Conservation (phyloP, 176 grass and related monocot species). For the Raddia guianensis region DNA sequence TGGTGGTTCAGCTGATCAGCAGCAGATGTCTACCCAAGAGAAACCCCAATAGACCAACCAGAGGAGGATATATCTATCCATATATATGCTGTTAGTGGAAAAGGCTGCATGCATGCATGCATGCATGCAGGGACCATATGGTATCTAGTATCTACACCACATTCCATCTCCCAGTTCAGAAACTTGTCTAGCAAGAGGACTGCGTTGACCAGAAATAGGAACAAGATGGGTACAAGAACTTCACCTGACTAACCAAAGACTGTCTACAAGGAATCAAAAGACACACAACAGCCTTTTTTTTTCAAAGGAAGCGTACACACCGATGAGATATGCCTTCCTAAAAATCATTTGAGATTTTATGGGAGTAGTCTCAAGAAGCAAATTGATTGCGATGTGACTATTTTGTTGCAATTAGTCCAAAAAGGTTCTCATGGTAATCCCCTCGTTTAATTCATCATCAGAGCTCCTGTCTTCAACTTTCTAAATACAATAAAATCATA, state of each 20-base stretch:
- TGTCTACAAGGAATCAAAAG: neutral
- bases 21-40: neutral
- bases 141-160: neutral
- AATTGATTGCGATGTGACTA: neutral
- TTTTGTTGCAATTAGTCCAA: too few species aligned
- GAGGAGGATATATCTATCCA: neutral
- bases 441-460: too few species aligned
- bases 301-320: neutral
- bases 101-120: neutral
- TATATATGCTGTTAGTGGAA: neutral
- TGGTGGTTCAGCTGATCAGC: neutral
- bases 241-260: neutral
- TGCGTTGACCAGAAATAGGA: neutral
- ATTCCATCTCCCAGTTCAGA: neutral
- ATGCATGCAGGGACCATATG: constrained; percentile 10
- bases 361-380: neutral
- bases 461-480: too few species aligned
- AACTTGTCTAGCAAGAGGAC: neutral
- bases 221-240: neutral
- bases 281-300: neutral
- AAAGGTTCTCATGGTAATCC: too few species aligned
- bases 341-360: neutral
- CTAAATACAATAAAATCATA: too few species aligned
- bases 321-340: neutral
- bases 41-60: too few species aligned